Evolutionary conservation across 768 basidiomycete genomes (phyloP).

Genomic region (Naganishia randhawae): DNA sequence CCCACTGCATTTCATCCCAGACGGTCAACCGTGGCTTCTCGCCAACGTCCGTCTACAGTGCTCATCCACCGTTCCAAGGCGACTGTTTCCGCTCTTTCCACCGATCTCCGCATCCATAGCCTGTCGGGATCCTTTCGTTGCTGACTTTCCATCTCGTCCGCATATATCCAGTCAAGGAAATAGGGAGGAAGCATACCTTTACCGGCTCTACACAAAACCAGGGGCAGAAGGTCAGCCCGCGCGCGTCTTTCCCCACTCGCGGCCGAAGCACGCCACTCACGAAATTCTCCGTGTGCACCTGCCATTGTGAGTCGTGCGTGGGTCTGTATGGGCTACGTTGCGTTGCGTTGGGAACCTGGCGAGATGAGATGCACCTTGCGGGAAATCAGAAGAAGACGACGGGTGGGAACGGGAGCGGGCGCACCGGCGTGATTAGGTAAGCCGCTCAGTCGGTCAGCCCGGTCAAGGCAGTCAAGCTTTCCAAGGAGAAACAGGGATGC

Average conservation of each 20-base stretch:
- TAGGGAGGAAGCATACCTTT: background rate
- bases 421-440: slow-evolving; percentile 2
- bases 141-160: background rate
- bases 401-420: background rate
- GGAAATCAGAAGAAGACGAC: background rate
- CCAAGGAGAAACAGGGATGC: too few species aligned
- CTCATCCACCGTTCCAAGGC: background rate
- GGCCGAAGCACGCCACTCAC: too few species aligned
- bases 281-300: slow-evolving; percentile 60
- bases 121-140: background rate
- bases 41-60: background rate
- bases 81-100: background rate
- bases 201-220: slow-evolving; percentile 6
- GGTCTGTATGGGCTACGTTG: background rate
- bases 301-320: slow-evolving; percentile 55
- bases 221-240: background rate
- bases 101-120: background rate
- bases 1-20: too few species aligned
- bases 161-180: background rate
- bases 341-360: background rate
- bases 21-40: too few species aligned
- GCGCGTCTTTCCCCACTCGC: background rate
- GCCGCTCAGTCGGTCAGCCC: too few species aligned
- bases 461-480: too few species aligned
- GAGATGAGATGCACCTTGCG: too few species aligned